Percentiles rank a stretch among this genome's conserved stretches.
Evolutionary conservation across 352 stramenopile genomes (phyloP).

Genomic region (Blastocystis sp.): DNA sequence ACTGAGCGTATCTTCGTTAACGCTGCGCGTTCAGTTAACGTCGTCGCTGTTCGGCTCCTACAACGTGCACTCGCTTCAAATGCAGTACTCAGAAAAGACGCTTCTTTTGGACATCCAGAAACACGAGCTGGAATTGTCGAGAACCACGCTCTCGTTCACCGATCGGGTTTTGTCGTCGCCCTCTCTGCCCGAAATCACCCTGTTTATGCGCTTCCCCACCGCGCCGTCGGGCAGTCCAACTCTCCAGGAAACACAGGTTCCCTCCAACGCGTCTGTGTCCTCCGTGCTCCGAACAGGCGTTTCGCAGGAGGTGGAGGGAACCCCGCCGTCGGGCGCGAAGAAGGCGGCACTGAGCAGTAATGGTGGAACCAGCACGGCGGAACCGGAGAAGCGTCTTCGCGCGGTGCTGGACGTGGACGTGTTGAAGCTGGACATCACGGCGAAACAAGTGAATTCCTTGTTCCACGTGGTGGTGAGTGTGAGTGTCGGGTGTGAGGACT

Average conservation of each 20-base stretch:
- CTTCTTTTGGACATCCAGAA: neutral
- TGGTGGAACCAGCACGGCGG: neutral
- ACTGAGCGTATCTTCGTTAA: neutral
- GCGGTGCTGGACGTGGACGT: neutral
- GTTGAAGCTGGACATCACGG: slow-evolving; percentile 50
- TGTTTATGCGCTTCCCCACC: neutral
- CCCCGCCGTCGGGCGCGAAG: neutral
- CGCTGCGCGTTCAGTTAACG: slow-evolving; percentile 24
- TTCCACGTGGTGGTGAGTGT: neutral
- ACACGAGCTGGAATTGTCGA: slow-evolving; percentile 11
- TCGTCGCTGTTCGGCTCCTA: slow-evolving; percentile 17
- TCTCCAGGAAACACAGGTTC: no score
- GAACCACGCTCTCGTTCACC: neutral
- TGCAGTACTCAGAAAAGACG: neutral
- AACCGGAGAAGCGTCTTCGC: neutral
- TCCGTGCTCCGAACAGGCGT: neutral
- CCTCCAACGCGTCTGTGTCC: no score
- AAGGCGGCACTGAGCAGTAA: neutral
- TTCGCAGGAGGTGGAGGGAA: neutral
- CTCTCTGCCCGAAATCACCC: slow-evolving; percentile 23
- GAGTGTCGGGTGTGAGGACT: neutral
- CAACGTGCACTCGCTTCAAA: slow-evolving; percentile 11
- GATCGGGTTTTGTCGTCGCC: slow-evolving; percentile 11
- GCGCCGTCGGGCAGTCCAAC: no score
- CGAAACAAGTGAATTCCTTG: slow-evolving; percentile 43